Percentiles rank a stretch among this genome's conserved stretches.
phyloP scores from a whole-genome alignment of 2,329 filamentous ascomycete genomes.

The Fusarium sacchari region DNA sequence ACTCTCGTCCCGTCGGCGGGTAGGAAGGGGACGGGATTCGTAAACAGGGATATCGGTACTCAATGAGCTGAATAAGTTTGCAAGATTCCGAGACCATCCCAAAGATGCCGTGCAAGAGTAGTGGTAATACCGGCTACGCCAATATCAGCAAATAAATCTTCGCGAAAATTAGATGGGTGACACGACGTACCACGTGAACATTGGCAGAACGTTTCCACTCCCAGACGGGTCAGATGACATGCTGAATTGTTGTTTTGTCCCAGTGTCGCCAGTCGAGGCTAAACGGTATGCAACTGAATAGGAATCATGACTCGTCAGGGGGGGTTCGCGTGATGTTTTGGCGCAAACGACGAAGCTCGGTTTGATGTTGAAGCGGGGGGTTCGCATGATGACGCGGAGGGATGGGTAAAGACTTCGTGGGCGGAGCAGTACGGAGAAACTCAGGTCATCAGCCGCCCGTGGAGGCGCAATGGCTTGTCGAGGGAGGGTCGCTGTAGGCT shows the following conservation, averaged over 20 bases:
- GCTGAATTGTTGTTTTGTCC: fast-evolving
- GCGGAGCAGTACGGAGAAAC: not conserved
- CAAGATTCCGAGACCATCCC: fast-evolving
- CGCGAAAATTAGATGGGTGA: fast-evolving
- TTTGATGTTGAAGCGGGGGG: fast-evolving
- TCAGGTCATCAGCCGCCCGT: no score
- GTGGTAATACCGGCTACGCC: fast-evolving
- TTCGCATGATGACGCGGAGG: fast-evolving
- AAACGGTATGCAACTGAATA: fast-evolving
- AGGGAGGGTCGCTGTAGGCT: not conserved
- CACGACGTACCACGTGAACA: fast-evolving
- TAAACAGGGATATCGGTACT: not conserved
- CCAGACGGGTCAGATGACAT: fast-evolving
- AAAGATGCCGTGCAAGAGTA: fast-evolving
- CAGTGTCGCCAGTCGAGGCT: not conserved
- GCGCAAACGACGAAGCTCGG: not conserved
- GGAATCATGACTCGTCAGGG: not conserved
- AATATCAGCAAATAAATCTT: not conserved
- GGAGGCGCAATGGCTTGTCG: no score
- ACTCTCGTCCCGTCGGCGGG: constrained; percentile 69
- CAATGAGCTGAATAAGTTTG: not conserved
- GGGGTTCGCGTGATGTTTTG: not conserved
- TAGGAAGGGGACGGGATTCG: not conserved
- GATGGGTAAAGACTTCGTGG: not conserved
- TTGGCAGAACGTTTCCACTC: not conserved